Evolutionary conservation across 805 yeast genomes (phyloP).

Genomic region (Blastobotrys muscicola): DNA sequence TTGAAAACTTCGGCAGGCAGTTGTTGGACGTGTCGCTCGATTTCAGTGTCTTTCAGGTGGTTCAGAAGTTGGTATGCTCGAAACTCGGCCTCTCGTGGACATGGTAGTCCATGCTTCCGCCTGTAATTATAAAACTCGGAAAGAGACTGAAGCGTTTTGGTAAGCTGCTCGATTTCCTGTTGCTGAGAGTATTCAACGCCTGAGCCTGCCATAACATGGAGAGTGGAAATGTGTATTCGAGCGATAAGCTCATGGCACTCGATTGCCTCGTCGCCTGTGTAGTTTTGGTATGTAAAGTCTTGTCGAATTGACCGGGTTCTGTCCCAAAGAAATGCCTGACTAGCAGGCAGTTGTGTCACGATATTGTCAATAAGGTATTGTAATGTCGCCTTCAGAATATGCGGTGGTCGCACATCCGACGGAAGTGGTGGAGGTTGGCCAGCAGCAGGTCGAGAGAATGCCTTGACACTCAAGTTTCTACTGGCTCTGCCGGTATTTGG

Average conservation of each 20-base stretch:
- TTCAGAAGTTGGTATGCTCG: slow-evolving; percentile 77
- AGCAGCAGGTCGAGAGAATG: slow-evolving; percentile 94
- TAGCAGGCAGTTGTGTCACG: slow-evolving; percentile 61
- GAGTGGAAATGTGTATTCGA: slow-evolving; percentile 69
- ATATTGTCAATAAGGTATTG: slow-evolving; percentile 60
- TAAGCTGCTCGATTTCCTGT: slow-evolving; percentile 91
- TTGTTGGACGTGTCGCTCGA: slow-evolving; percentile 64
- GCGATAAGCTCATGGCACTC: slow-evolving; percentile 90
- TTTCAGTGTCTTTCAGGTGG: slow-evolving; percentile 74
- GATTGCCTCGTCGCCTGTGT: slow-evolving; percentile 85
- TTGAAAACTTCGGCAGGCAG: slow-evolving; percentile 50
- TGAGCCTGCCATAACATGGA: slow-evolving; percentile 78
- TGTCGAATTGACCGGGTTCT: slow-evolving; percentile 93
- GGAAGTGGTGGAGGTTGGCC: slow-evolving; percentile 98
- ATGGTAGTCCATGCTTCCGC: slow-evolving; percentile 50
- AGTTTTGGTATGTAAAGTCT: slow-evolving; percentile 93
- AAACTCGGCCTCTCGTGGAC: slow-evolving; percentile 76
- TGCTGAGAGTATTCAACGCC: slow-evolving; percentile 76
- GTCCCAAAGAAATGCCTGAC: slow-evolving; percentile 93
- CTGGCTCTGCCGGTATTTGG: slow-evolving; percentile 50
- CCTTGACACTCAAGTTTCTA: slow-evolving; percentile 62
- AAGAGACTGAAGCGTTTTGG: slow-evolving; percentile 80
- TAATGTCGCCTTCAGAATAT: slow-evolving; percentile 53
- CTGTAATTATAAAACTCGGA: slow-evolving; percentile 80
- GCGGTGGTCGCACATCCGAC: slow-evolving; percentile 94